A percentile compares a stretch with the other conserved stretches of the same genome.
These are phyloP conservation scores for Pleurotus platypus DNA, from an alignment of 768 basidiomycete genomes.

Conservation along the genomic window DNA sequence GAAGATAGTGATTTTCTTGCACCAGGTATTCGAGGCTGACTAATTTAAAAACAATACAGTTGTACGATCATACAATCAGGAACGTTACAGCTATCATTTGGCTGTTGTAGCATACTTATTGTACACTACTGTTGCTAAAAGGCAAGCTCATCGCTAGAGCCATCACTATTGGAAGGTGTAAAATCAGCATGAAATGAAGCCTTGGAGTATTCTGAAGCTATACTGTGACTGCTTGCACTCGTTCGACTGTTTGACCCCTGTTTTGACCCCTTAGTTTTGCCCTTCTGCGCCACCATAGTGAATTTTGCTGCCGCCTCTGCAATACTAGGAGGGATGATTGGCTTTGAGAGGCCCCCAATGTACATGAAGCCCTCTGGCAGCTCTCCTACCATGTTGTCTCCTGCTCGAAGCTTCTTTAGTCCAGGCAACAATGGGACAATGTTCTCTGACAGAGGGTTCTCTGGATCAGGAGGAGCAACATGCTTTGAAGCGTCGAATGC, in stretches of 20 bases:
- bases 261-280: too few relatives aligned
- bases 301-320: neutral
- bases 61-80: too few relatives aligned
- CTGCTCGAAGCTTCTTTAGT: conserved; percentile 10
- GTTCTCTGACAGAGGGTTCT: neutral
- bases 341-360: neutral
- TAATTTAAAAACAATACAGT: too few relatives aligned
- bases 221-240: too few relatives aligned
- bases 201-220: too few relatives aligned
- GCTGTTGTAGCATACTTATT: neutral
- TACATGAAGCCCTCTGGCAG: conserved; percentile 6
- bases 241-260: too few relatives aligned
- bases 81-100: too few relatives aligned
- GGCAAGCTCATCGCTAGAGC: neutral
- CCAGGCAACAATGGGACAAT: conserved; percentile 9
- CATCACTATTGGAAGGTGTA: neutral
- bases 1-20: neutral
- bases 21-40: too few relatives aligned
- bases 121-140: neutral
- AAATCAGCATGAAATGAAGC: neutral
- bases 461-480: neutral
- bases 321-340: neutral
- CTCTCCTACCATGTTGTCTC: conserved; percentile 11
- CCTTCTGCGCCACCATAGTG: too few relatives aligned
- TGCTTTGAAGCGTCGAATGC: neutral